Evolutionary conservation across 345 rosid genomes (phyloP).

Genomic region (Excoecaria cochinchinensis): DNA sequence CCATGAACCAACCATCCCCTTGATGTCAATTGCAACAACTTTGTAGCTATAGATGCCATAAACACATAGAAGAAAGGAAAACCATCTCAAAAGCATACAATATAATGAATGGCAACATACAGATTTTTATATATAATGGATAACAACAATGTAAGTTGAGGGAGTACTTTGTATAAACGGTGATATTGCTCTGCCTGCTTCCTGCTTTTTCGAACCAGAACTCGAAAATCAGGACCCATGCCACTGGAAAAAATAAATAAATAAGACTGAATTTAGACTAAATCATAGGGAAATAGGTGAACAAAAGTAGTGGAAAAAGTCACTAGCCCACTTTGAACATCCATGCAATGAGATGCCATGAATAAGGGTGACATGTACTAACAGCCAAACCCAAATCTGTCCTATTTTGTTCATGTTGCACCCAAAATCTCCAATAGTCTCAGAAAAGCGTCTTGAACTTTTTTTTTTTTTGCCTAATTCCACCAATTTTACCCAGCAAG

Average conservation of each 20-base stretch:
- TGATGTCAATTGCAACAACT: background rate
- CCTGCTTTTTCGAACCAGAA: conserved; percentile 91
- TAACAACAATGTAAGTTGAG: background rate
- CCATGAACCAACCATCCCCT: background rate
- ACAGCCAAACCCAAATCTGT: background rate
- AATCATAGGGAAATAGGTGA: background rate
- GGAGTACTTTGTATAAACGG: conserved; percentile 66
- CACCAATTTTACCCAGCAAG: background rate
- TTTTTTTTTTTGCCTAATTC: background rate
- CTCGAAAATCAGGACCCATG: conserved; percentile 97
- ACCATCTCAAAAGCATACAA: no score
- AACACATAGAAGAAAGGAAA: background rate
- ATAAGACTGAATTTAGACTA: background rate
- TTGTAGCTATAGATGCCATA: background rate
- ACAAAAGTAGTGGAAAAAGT: background rate
- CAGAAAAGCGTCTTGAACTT: background rate
- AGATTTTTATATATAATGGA: background rate
- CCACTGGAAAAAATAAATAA: conserved; percentile 54
- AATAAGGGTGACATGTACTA: background rate
- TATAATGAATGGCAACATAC: background rate
- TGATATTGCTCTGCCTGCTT: conserved; percentile 92
- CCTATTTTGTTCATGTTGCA: background rate
- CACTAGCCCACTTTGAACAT: background rate
- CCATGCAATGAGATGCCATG: background rate
- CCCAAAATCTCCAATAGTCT: background rate